Conservation (phyloP, 257 asterid species). For the Solanum neorickii region DNA sequence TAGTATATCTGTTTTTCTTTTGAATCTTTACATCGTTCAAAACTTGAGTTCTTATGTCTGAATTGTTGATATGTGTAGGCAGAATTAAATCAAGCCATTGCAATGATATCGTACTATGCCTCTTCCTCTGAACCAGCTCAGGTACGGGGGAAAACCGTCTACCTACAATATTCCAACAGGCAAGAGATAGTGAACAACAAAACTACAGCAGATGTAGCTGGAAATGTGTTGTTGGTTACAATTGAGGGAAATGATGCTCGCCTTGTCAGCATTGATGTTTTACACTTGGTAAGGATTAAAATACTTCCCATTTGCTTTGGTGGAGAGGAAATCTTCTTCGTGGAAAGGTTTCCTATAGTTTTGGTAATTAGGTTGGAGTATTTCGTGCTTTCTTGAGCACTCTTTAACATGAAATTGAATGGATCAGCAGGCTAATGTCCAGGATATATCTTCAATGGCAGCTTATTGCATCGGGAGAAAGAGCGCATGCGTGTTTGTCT, state of each 20-base stretch:
- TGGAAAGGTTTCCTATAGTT: not conserved
- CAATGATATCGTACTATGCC: slow-evolving; percentile 99
- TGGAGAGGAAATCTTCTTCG: not conserved
- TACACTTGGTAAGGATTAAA: slow-evolving; percentile 79
- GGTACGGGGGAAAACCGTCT: slow-evolving; percentile 99
- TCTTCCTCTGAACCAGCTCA: slow-evolving; percentile 99
- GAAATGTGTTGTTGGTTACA: slow-evolving; percentile 92
- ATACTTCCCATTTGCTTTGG: not conserved
- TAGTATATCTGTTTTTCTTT: not conserved
- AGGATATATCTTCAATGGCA: slow-evolving; percentile 98
- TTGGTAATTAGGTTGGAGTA: slow-evolving; percentile 32
- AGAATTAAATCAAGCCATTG: slow-evolving; percentile 90
- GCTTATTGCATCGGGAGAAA: slow-evolving; percentile 96
- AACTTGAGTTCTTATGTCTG: not conserved
- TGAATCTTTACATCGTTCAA: not conserved
- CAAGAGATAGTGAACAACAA: slow-evolving; percentile 99
- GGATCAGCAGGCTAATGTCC: slow-evolving; percentile 99
- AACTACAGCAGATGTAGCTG: slow-evolving; percentile 99
- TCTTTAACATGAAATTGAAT: slow-evolving; percentile 87
- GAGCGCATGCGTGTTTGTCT: slow-evolving; percentile 99
- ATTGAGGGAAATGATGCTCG: slow-evolving; percentile 98
- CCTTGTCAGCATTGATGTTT: slow-evolving; percentile 93
- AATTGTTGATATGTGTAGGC: slow-evolving; percentile 35
- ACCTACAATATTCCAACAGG: slow-evolving; percentile 98
- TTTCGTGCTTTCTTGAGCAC: slow-evolving; percentile 41